A percentile compares a stretch with the other conserved stretches of the same genome.
Evolutionary conservation across 2,329 filamentous ascomycete genomes (phyloP).

Genomic region (Pseudogymnoascus sp.): DNA sequence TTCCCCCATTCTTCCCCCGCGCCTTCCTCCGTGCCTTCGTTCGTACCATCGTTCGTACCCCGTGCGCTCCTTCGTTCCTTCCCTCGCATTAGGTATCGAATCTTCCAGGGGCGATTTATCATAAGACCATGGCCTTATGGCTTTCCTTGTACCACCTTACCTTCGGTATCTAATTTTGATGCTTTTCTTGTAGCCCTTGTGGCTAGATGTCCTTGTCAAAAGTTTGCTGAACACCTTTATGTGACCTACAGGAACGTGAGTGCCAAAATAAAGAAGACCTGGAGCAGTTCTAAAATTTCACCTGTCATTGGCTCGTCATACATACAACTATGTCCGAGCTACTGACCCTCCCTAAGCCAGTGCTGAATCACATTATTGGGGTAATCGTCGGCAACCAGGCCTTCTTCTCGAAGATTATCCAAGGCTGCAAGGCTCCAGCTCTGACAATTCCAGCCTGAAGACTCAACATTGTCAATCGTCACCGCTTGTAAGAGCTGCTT

Average conservation of each 20-base stretch:
- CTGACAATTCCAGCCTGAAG: constrained; percentile 11
- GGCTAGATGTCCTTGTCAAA: too few relatives aligned
- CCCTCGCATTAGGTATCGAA: background rate
- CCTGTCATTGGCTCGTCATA: background rate
- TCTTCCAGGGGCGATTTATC: too few relatives aligned
- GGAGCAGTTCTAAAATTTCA: too few relatives aligned
- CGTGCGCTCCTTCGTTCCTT: background rate
- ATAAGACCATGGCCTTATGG: too few relatives aligned
- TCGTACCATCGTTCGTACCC: background rate
- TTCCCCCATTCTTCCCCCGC: background rate
- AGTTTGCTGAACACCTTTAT: too few relatives aligned
- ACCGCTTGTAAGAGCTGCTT: constrained; percentile 5
- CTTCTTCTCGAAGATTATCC: background rate
- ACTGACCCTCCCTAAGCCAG: background rate
- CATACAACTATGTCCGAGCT: background rate
- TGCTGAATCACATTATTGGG: background rate
- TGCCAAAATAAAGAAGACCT: too few relatives aligned
- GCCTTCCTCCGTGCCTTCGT: background rate
- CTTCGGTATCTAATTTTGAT: too few relatives aligned
- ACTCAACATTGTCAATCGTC: constrained; percentile 4
- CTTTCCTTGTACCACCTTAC: too few relatives aligned
- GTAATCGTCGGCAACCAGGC: background rate
- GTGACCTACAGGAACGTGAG: too few relatives aligned
- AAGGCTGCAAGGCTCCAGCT: constrained; percentile 8
- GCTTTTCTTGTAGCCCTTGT: too few relatives aligned